phyloP scores from a whole-genome alignment of 2,329 filamentous ascomycete genomes.

The Paraphoma sp. region DNA sequence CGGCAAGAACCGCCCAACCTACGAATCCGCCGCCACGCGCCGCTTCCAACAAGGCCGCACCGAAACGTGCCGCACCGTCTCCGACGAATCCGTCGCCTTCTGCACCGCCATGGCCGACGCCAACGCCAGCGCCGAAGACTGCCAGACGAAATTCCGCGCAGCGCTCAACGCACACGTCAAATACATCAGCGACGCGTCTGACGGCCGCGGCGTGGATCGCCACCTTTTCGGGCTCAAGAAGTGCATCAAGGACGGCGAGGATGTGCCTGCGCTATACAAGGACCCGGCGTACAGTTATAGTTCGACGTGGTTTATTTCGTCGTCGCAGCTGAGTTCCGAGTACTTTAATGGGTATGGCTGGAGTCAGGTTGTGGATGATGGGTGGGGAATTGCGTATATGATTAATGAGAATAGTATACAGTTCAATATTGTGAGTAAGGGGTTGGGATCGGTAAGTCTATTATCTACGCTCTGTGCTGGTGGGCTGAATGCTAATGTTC shows the following conservation, averaged over 20 bases:
- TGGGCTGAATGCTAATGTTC: constrained; percentile 19
- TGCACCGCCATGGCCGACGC: constrained; percentile 85
- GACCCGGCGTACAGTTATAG: constrained; percentile 88
- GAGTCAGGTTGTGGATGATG: constrained; percentile 95
- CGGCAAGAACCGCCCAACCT: constrained; percentile 95
- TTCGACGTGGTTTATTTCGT: constrained; percentile 86
- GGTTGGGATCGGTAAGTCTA: constrained; percentile 70
- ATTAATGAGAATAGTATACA: constrained; percentile 99
- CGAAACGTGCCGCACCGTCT: constrained; percentile 92
- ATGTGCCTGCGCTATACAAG: constrained; percentile 80
- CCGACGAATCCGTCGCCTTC: constrained; percentile 89
- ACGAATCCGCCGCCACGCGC: constrained; percentile 93
- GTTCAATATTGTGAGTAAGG: constrained; percentile 98
- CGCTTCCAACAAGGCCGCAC: constrained; percentile 97
- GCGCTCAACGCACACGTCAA: constrained; percentile 83
- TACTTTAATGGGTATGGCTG: constrained; percentile 99
- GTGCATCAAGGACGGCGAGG: constrained; percentile 79
- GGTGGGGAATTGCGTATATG: constrained; percentile 99
- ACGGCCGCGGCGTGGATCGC: constrained; percentile 92
- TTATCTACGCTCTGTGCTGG: background rate
- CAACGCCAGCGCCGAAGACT: constrained; percentile 66
- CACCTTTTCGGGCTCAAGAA: constrained; percentile 98
- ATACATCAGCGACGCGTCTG: constrained; percentile 87
- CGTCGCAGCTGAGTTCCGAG: constrained; percentile 89
- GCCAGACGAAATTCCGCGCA: constrained; percentile 77